A percentile compares a stretch with the other conserved stretches of the same genome.
phyloP scores from a whole-genome alignment of 1,139 yeast species.

The Sugiyamaella sp. region DNA sequence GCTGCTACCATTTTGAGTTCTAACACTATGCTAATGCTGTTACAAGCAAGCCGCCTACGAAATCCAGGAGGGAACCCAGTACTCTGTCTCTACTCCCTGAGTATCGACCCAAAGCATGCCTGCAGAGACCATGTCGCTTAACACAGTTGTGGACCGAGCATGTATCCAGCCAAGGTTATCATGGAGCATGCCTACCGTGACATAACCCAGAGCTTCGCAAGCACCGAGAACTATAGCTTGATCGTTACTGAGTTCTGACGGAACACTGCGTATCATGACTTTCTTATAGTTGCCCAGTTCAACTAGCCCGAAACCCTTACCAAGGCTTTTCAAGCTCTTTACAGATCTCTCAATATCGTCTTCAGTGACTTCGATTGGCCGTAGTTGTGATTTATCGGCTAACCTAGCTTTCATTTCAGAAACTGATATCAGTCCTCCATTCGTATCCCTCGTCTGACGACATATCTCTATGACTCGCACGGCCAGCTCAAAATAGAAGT shows the following conservation, averaged over 20 bases:
- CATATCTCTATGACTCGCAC: conserved; percentile 77
- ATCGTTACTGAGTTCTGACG: conserved; percentile 60
- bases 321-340: conserved; percentile 46
- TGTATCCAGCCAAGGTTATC: conserved; percentile 78
- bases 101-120: conserved; percentile 86
- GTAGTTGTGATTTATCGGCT: conserved; percentile 34
- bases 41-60: not conserved
- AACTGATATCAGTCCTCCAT: conserved; percentile 77
- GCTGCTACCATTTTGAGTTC: too few species aligned
- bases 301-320: conserved; percentile 52
- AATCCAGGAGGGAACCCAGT: conserved; percentile 66
- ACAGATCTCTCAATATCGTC: conserved; percentile 57
- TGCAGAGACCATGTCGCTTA: conserved; percentile 77
- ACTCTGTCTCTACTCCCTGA: conserved; percentile 59
- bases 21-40: too few species aligned
- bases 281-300: conserved; percentile 41
- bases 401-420: conserved; percentile 54
- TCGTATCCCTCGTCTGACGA: conserved; percentile 65
- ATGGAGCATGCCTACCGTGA: conserved; percentile 59
- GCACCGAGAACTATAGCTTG: conserved; percentile 71
- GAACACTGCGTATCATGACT: conserved; percentile 51
- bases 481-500: conserved; percentile 65
- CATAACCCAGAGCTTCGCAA: conserved; percentile 72
- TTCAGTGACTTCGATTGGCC: conserved; percentile 44
- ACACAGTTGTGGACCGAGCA: conserved; percentile 60